phyloP scores from a whole-genome alignment of 2,329 filamentous ascomycete genomes.

The Pyricularia pennisetigena region DNA sequence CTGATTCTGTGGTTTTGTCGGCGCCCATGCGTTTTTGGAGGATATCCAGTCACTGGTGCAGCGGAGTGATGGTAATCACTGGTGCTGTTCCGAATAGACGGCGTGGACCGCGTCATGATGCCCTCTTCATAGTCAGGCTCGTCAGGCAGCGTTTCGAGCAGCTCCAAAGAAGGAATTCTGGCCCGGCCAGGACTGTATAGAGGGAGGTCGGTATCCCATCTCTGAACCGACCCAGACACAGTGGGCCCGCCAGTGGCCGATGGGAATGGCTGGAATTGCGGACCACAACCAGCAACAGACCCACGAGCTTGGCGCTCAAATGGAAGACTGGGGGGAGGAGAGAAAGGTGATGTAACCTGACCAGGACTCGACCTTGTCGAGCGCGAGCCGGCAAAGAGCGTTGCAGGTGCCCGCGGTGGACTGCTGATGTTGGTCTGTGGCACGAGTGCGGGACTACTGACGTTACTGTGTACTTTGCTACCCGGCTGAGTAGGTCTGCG shows the following conservation, averaged over 20 bases:
- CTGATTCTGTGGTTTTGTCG: background rate
- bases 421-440: background rate
- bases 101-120: conserved; percentile 1
- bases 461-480: background rate
- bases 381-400: conserved; percentile 12
- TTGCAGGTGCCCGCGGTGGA: background rate
- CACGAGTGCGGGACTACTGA: background rate
- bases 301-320: background rate
- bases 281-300: background rate
- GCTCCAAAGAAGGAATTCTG: conserved; percentile 12
- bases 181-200: conserved; percentile 12
- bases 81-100: conserved; percentile 3
- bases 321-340: conserved; percentile 13
- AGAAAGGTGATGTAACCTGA: conserved; percentile 15
- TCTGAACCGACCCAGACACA: conserved; percentile 9
- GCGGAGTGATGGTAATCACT: background rate
- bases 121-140: background rate
- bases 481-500: background rate
- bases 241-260: background rate
- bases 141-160: conserved; percentile 7
- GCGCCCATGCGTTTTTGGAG: background rate
- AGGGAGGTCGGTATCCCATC: conserved; percentile 17
- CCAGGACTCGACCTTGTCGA: conserved; percentile 22
- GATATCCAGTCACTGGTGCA: background rate
- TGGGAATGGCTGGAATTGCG: conserved; percentile 4